A percentile compares a stretch with the other conserved stretches of the same genome.
These are phyloP conservation scores for Hirsutella thompsonii DNA, from an alignment of 2,329 filamentous ascomycete genomes.

Conservation along the genomic window DNA sequence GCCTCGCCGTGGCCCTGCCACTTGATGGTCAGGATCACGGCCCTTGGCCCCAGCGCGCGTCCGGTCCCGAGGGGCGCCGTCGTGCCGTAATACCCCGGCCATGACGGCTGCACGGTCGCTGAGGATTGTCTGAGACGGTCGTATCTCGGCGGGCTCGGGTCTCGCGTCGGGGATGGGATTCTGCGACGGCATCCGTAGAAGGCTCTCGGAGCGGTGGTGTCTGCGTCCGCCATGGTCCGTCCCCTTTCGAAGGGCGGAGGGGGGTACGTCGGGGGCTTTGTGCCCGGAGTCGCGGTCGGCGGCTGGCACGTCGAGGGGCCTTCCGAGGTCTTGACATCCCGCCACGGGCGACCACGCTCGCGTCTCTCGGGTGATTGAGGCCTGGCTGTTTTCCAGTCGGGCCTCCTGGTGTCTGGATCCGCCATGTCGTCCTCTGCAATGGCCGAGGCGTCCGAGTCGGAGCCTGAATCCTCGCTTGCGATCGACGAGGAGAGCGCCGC, in stretches of 20 bases:
- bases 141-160: no score
- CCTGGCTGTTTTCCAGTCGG: not conserved
- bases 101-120: not conserved
- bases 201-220: no score
- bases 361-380: no score
- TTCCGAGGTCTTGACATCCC: no score
- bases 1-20: constrained; percentile 16
- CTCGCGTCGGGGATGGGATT: no score
- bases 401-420: not conserved
- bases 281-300: no score
- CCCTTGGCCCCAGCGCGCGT: not conserved
- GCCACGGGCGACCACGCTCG: no score
- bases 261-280: no score
- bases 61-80: not conserved
- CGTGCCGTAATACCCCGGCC: not conserved
- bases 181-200: no score
- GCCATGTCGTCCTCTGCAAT: not conserved
- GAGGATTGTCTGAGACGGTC: not conserved
- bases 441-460: not conserved
- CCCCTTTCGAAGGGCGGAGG: no score
- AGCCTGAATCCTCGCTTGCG: not conserved
- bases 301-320: no score
- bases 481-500: not conserved
- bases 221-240: no score
- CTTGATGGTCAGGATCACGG: constrained; percentile 13